These are phyloP conservation scores for Sphaceloma murrayae DNA, from an alignment of 2,329 filamentous ascomycete genomes.

Conservation along the genomic window DNA sequence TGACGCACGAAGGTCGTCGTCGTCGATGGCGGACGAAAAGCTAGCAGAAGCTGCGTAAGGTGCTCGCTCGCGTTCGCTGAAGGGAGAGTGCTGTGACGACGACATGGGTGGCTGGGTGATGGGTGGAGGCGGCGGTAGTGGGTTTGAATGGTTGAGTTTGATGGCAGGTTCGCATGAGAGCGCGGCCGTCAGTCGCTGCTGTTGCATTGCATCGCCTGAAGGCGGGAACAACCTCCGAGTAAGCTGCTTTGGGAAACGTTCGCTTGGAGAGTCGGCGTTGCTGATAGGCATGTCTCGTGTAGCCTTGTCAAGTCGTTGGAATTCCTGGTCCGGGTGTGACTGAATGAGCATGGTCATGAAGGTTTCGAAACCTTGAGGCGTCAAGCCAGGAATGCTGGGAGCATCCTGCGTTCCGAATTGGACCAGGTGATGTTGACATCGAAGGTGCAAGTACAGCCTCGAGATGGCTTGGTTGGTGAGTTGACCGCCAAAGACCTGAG, in stretches of 20 bases:
- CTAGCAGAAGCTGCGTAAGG: constrained; percentile 30
- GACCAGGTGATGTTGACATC: constrained; percentile 41
- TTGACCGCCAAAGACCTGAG: constrained; percentile 37
- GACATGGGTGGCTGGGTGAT: constrained; percentile 20
- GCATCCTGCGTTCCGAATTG: constrained; percentile 35
- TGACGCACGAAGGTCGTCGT: constrained; percentile 32
- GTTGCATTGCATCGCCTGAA: constrained; percentile 45
- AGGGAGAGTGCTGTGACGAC: constrained; percentile 21
- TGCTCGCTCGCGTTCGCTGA: constrained; percentile 33
- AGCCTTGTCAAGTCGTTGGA: constrained; percentile 57
- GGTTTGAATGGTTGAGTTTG: constrained; percentile 32
- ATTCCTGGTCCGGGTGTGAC: constrained; percentile 68
- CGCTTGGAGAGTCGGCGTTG: constrained; percentile 53
- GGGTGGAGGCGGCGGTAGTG: constrained; percentile 29
- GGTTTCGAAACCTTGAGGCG: constrained; percentile 38
- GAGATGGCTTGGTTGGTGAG: constrained; percentile 34
- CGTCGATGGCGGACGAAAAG: constrained; percentile 26
- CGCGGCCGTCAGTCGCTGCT: constrained; percentile 51
- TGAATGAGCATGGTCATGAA: constrained; percentile 67
- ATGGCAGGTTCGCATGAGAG: constrained; percentile 46
- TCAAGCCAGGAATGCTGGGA: constrained; percentile 38
- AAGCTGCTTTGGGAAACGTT: constrained; percentile 70
- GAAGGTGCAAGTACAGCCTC: constrained; percentile 39
- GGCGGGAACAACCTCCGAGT: constrained; percentile 63
- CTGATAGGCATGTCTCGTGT: constrained; percentile 62